Evolutionary conservation across 371 early-diverging fungal species (phyloP).

Genomic region (Mortierella sp.): DNA sequence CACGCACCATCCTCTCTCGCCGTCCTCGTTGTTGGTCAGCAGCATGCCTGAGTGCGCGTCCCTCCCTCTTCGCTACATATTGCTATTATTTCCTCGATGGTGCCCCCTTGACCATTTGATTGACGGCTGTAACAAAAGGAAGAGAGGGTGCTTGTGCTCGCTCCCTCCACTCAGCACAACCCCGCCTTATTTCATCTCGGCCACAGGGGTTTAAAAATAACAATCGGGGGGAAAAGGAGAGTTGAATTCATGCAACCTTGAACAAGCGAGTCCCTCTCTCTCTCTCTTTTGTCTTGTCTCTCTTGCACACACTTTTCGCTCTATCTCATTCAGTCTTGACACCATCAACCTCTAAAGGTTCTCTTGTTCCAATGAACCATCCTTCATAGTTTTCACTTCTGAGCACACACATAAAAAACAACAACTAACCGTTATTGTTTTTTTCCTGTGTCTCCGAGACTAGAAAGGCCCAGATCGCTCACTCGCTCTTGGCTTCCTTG

Average conservation of each 20-base stretch:
- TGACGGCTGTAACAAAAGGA: neutral
- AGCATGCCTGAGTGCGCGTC: too few relatives aligned
- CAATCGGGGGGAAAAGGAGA: conserved; percentile 6
- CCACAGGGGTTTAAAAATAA: conserved; percentile 4
- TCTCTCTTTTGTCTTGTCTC: neutral
- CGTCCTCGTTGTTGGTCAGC: neutral
- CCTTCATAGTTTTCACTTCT: neutral
- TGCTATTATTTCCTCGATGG: neutral
- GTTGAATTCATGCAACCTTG: conserved; percentile 7
- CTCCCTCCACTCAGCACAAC: too few relatives aligned
- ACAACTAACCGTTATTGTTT: neutral
- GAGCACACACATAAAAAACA: too few relatives aligned
- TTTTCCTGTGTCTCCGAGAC: neutral
- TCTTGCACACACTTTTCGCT: neutral
- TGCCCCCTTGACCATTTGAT: neutral
- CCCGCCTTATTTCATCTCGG: conserved; percentile 6
- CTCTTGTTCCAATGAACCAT: neutral
- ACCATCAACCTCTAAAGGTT: neutral
- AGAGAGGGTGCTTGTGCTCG: conserved; percentile 1
- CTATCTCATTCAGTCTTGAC: neutral
- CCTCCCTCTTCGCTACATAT: neutral
- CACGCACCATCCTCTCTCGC: neutral
- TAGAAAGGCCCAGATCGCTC: neutral
- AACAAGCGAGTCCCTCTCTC: neutral
- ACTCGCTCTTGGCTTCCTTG: neutral